Evolutionary conservation across 1,284 basidiomycete species (phyloP).

Genomic region (Tylopilus orsonianus): DNA sequence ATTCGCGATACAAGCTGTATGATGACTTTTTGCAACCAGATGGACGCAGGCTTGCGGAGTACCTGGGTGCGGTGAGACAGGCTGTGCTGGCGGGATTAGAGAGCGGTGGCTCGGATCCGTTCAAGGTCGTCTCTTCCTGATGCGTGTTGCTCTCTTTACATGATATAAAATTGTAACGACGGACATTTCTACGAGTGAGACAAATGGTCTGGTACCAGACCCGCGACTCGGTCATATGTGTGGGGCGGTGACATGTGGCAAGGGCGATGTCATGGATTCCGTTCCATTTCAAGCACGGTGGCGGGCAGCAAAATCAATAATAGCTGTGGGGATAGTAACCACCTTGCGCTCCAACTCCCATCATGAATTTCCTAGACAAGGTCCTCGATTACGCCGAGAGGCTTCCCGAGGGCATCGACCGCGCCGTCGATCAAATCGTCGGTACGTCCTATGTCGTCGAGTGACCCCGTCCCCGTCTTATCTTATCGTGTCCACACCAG

Average conservation of each 20-base stretch:
- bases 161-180: background rate
- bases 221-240: background rate
- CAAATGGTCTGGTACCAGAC: background rate
- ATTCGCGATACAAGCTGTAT: constrained; percentile 85
- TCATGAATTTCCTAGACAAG: constrained; percentile 39
- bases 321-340: background rate
- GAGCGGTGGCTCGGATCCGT: constrained; percentile 71
- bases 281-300: background rate
- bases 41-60: constrained; percentile 60
- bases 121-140: constrained; percentile 44
- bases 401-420: constrained; percentile 46
- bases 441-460: constrained; percentile 35
- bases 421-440: constrained; percentile 50
- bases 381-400: constrained; percentile 32
- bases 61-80: constrained; percentile 68
- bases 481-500: constrained; percentile 35
- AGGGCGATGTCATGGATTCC: background rate
- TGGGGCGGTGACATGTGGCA: constrained; percentile 11
- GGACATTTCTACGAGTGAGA: constrained; percentile 4
- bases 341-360: constrained; percentile 5
- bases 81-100: constrained; percentile 72
- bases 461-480: background rate
- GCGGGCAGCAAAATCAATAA: background rate
- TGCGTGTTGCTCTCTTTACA: no score
- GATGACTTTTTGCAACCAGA: constrained; percentile 75